Conservation (phyloP, 2,329 filamentous ascomycete species). For the Xylariaceae sp. region DNA sequence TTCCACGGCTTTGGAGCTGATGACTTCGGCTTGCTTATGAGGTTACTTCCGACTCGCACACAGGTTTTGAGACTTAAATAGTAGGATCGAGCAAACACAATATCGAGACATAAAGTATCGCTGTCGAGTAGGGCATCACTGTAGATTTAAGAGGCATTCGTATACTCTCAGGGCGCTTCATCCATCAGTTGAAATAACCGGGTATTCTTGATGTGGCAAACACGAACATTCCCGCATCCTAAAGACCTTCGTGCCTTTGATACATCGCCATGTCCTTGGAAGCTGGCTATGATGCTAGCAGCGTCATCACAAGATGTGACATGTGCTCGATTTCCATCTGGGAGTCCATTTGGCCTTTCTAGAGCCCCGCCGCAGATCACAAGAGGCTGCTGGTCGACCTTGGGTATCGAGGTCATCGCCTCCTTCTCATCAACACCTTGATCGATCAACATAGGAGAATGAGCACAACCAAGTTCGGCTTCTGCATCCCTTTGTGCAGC, state of each 20-base stretch:
- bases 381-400: neutral
- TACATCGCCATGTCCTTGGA: conserved; percentile 24
- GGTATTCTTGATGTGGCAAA: conserved; percentile 31
- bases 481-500: neutral
- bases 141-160: no score
- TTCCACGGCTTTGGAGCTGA: no score
- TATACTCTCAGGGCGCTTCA: no score
- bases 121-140: neutral
- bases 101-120: neutral
- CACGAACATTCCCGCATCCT: conserved; percentile 20
- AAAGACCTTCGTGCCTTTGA: conserved; percentile 16
- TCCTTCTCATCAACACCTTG: neutral
- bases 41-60: no score
- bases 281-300: conserved; percentile 25
- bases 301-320: conserved; percentile 29
- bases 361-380: neutral
- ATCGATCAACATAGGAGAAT: neutral
- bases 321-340: conserved; percentile 2
- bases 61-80: no score
- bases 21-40: no score
- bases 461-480: neutral
- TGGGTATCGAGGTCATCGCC: no score
- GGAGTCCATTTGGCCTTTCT: neutral
- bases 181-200: conserved; percentile 31
- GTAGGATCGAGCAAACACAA: no score